These are phyloP conservation scores for Sanghuangporus weigelae DNA, from an alignment of 1,284 basidiomycete species.

Conservation along the genomic window DNA sequence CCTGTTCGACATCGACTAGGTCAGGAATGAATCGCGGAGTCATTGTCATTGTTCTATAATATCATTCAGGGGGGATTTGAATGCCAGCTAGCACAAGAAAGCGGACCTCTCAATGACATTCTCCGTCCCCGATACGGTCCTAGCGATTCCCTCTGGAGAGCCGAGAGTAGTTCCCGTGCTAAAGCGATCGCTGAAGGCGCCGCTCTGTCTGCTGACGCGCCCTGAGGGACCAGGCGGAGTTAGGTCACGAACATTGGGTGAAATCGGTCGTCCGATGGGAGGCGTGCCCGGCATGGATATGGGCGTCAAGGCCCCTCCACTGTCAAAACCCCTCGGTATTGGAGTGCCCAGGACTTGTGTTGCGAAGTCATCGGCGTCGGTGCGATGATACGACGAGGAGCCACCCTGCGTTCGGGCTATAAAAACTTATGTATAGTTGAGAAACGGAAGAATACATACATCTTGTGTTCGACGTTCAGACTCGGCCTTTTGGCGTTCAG, in stretches of 20 bases:
- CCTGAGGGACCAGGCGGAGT: slow-evolving; percentile 48
- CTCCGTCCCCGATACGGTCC: slow-evolving; percentile 42
- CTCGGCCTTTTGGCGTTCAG: slow-evolving; percentile 60
- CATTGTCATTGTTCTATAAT: slow-evolving; percentile 31
- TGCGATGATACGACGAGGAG: slow-evolving; percentile 28
- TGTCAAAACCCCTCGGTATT: slow-evolving; percentile 36
- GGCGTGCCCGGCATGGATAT: slow-evolving; percentile 73
- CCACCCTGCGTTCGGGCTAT: slow-evolving; percentile 23
- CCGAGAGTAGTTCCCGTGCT: slow-evolving; percentile 42
- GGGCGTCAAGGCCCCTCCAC: slow-evolving; percentile 51
- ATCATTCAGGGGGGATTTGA: too few species aligned
- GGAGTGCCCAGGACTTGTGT: slow-evolving; percentile 44
- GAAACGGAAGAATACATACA: slow-evolving; percentile 25
- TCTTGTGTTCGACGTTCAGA: slow-evolving; percentile 46
- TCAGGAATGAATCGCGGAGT: slow-evolving; percentile 66
- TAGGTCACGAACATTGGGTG: slow-evolving; percentile 37
- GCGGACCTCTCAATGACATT: slow-evolving; percentile 61
- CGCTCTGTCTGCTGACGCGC: slow-evolving; percentile 61
- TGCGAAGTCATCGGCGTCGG: slow-evolving; percentile 68
- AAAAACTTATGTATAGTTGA: background rate
- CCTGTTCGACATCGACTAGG: slow-evolving; percentile 80
- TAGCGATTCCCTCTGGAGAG: slow-evolving; percentile 40
- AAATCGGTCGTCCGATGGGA: slow-evolving; percentile 31
- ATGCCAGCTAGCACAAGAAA: background rate
- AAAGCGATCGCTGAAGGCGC: slow-evolving; percentile 47